Conservation (phyloP, 305 asterid species). For the Andrographis paniculata region DNA sequence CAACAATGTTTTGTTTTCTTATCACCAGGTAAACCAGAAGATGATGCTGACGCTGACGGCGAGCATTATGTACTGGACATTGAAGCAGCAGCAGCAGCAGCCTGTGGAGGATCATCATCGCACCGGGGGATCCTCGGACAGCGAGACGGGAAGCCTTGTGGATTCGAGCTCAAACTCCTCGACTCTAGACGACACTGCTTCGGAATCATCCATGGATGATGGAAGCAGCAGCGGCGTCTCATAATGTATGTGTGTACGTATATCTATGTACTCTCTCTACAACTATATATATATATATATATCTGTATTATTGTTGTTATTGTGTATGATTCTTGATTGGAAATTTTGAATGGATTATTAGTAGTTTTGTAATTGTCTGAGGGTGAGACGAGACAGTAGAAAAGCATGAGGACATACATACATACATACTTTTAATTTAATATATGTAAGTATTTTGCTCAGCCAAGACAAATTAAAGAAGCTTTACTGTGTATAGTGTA, state of each 20-base stretch:
- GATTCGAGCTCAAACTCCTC: constrained; percentile 75
- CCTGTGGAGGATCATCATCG: constrained; percentile 44
- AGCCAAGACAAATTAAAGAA: too few relatives aligned
- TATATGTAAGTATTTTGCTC: too few relatives aligned
- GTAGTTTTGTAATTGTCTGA: constrained; percentile 11
- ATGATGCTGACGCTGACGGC: constrained; percentile 91
- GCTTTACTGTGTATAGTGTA: too few relatives aligned
- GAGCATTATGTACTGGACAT: constrained; percentile 90
- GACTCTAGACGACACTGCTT: constrained; percentile 51
- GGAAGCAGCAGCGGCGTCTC: constrained; percentile 28
- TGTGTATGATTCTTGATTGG: constrained; percentile 34
- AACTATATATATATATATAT: too few relatives aligned
- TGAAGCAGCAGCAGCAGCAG: constrained; percentile 85
- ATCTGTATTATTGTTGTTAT: constrained; percentile 1
- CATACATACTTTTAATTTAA: too few relatives aligned
- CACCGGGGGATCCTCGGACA: constrained; percentile 59
- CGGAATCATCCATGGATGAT: constrained; percentile 57
- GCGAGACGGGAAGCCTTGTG: constrained; percentile 56
- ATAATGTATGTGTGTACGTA: too few relatives aligned
- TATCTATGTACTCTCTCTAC: too few relatives aligned
- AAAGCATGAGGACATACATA: too few relatives aligned
- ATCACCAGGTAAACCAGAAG: constrained; percentile 81
- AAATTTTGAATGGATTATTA: constrained; percentile 33
- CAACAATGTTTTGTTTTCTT: too few relatives aligned
- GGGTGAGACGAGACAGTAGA: background rate